Percentiles rank a stretch among this genome's conserved stretches.
Evolutionary conservation across 2,329 filamentous ascomycete genomes (phyloP).

Genomic region (Sporothrix luriei): DNA sequence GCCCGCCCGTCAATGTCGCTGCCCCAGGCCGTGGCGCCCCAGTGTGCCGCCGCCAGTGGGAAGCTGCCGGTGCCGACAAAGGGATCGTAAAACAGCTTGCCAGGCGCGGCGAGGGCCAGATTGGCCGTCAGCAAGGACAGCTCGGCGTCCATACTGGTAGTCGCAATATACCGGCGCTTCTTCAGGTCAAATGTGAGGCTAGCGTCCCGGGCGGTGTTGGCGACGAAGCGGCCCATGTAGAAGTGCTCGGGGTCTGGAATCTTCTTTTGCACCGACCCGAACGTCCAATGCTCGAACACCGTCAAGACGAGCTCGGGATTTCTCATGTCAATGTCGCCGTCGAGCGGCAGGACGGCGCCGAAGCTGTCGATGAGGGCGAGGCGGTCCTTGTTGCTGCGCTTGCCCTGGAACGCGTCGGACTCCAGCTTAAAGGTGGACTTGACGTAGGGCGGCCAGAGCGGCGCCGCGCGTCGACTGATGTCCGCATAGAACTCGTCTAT

Average conservation of each 20-base stretch:
- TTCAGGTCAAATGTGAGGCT: slow-evolving; percentile 82
- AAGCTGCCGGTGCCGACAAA: slow-evolving; percentile 97
- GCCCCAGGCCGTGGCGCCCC: slow-evolving; percentile 79
- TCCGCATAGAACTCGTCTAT: slow-evolving; percentile 70
- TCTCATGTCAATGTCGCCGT: slow-evolving; percentile 76
- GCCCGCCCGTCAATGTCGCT: slow-evolving; percentile 93
- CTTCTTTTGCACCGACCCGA: slow-evolving; percentile 53
- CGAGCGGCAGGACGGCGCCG: slow-evolving; percentile 68
- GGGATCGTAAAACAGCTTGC: slow-evolving; percentile 88
- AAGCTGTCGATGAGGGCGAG: slow-evolving; percentile 81
- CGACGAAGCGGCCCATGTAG: slow-evolving; percentile 74
- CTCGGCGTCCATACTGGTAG: slow-evolving; percentile 96
- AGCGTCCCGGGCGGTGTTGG: slow-evolving; percentile 65
- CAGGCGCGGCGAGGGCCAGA: slow-evolving; percentile 77
- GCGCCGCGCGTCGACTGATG: slow-evolving; percentile 60
- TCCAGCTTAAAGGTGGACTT: slow-evolving; percentile 76
- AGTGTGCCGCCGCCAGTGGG: slow-evolving; percentile 84
- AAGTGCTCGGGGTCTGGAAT: slow-evolving; percentile 61
- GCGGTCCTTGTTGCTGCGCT: slow-evolving; percentile 64
- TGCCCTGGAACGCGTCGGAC: slow-evolving; percentile 79
- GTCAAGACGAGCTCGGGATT: slow-evolving; percentile 73
- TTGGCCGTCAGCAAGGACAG: slow-evolving; percentile 90
- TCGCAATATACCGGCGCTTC: slow-evolving; percentile 90
- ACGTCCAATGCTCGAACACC: slow-evolving; percentile 79
- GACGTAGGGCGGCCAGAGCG: slow-evolving; percentile 69